phyloP scores from a whole-genome alignment of 192 early-diverging fungal species.

The Backusella macrospora region DNA sequence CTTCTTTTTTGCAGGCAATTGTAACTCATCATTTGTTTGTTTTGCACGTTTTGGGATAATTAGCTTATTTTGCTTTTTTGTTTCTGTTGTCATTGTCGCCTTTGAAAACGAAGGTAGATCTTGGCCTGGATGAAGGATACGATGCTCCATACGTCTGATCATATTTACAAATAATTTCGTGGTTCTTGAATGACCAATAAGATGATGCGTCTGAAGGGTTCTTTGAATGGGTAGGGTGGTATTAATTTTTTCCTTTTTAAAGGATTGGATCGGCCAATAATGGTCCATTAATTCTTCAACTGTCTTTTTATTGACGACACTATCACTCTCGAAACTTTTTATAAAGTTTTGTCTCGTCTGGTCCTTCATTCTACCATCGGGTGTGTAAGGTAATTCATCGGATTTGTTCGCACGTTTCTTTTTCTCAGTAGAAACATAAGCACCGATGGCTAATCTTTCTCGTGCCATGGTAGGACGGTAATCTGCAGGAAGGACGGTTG shows the following conservation, averaged over 20 bases:
- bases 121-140: conserved; percentile 12
- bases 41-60: neutral
- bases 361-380: conserved; percentile 30
- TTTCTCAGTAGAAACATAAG: conserved; percentile 40
- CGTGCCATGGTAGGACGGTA: conserved; percentile 51
- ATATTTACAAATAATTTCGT: neutral
- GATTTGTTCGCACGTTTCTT: conserved; percentile 30
- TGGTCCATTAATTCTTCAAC: neutral
- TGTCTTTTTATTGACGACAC: neutral
- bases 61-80: neutral
- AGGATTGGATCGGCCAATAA: conserved; percentile 16
- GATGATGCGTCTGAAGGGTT: neutral
- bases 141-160: conserved; percentile 21
- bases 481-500: conserved; percentile 54
- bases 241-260: neutral
- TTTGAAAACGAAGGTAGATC: neutral
- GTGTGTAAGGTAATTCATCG: conserved; percentile 23
- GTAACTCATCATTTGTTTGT: neutral
- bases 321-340: neutral
- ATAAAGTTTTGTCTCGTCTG: conserved; percentile 10
- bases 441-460: conserved; percentile 52
- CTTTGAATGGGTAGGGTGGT: conserved; percentile 9
- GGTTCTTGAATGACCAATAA: conserved; percentile 9
- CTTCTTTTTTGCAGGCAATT: neutral
- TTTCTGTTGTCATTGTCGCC: neutral